phyloP scores from a whole-genome alignment of 148 eudicot genomes.

The Camellia lanceoleosa region DNA sequence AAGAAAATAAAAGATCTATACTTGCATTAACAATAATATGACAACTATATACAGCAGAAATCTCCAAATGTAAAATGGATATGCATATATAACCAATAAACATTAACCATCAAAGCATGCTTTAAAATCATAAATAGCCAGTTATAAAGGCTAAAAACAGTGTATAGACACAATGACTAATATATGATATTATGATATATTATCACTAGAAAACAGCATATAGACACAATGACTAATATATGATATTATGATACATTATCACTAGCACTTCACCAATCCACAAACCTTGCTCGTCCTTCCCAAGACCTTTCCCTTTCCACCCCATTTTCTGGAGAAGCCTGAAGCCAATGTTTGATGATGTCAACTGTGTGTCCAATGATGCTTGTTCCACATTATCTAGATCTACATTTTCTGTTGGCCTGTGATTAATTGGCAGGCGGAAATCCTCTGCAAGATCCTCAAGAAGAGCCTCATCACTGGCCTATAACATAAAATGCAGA shows the following conservation, averaged over 20 bases:
- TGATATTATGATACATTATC: neutral
- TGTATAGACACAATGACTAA: neutral
- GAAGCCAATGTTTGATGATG: conserved; percentile 84
- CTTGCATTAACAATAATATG: neutral
- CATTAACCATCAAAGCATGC: neutral
- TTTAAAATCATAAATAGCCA: neutral
- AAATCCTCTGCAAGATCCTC: conserved; percentile 75
- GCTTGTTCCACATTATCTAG: conserved; percentile 89
- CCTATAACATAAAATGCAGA: conserved; percentile 27
- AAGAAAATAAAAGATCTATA: too few species aligned
- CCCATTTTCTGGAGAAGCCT: conserved; percentile 97
- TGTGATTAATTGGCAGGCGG: conserved; percentile 71
- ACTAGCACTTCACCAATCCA: conserved; percentile 2
- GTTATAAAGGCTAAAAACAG: neutral
- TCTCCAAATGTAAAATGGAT: neutral
- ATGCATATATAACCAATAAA: neutral
- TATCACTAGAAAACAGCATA: neutral
- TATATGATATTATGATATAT: neutral
- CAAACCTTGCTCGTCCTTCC: conserved; percentile 91
- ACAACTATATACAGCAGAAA: neutral
- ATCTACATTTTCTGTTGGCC: conserved; percentile 84
- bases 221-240: neutral
- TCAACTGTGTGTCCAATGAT: conserved; percentile 73
- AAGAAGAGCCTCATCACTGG: conserved; percentile 40
- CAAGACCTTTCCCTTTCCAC: conserved; percentile 97